Base-by-base conservation (phyloP, 2,329 filamentous ascomycete species). In the Hymenoscyphus occultus region DNA sequence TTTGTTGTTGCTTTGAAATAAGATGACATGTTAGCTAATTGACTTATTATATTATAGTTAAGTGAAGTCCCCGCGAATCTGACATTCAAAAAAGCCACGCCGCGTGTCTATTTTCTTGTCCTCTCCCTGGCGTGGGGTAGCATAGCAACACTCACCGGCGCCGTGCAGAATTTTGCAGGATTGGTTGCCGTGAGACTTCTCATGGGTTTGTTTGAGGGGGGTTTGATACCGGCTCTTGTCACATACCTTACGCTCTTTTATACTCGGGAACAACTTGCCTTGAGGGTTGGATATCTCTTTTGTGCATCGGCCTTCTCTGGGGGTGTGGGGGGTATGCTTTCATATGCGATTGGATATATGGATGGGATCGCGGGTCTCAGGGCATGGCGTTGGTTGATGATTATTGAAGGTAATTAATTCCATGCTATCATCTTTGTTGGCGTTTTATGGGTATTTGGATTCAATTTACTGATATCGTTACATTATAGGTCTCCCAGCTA, bases 231-330 rank as follows among this genome's bases (percentile, higher is more conserved):
- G 0, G 84, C 86, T 1, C 78, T 82, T 69, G 81, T 82, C 0
- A 74, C 83, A 32, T 89, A 89, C 64, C 78, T 90, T 16, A 88
- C 86, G 0, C 80, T 87, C 64, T 89, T 88, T 76, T 90, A 89
- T 74, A 84, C 81, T 22, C 86, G 85, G 68, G 79, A 79, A 9
- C 85, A 88, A 69, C 79, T 89, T 5, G 86, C 85, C 0, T 76
- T 89, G 3, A 83, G 87, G 0, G 84, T 88, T 1, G 84, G 84
- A 7, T 88, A 88, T 68, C 80, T 90, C 1, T 89, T 89, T 72
- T 81, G 84, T 10, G 81, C 80, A 2, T 82, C 86, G 1, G 86
- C 87, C 0, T 75, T 88, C 1, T 85, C 87, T 0, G 88, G 88
- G 5, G 86, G 86, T 0, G 87, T 81, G 60, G 87, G 87, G 28